Percentiles rank a stretch among this genome's conserved stretches.
Conservation (phyloP, 306 rosid species). For the Begonia peltatifolia region DNA sequence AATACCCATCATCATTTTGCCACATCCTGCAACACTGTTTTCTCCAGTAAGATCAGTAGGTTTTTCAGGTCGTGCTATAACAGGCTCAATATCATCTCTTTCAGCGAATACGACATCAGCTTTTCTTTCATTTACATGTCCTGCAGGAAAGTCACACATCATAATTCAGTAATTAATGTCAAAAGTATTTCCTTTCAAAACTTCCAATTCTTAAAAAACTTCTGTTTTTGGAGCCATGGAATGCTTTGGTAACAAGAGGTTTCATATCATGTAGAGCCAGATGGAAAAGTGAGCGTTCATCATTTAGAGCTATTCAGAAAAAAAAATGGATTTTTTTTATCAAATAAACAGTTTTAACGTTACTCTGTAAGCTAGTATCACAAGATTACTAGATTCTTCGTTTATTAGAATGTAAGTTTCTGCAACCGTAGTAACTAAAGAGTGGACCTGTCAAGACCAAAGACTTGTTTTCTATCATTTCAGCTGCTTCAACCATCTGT, state of each 20-base stretch:
- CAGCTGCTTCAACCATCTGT: slow-evolving; percentile 9
- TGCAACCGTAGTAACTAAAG: slow-evolving; percentile 2
- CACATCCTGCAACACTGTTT: no score
- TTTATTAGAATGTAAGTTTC: neutral
- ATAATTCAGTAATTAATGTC: neutral
- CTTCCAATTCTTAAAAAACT: neutral
- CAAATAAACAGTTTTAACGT: no score
- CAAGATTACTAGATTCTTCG: neutral
- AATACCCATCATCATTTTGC: slow-evolving; percentile 8
- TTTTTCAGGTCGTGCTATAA: slow-evolving; percentile 7
- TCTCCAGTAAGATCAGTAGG: no score
- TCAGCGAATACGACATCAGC: slow-evolving; percentile 11
- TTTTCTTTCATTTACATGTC: slow-evolving; percentile 15
- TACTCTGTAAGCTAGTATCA: neutral
- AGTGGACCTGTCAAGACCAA: slow-evolving; percentile 26
- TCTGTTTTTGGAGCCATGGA: neutral
- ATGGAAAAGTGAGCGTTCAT: no score
- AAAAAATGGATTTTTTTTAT: no score
- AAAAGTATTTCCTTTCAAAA: neutral
- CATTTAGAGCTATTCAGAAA: no score
- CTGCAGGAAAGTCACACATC: slow-evolving; percentile 13
- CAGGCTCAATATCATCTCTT: slow-evolving; percentile 21
- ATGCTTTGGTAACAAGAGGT: no score
- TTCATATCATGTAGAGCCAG: no score
- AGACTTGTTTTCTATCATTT: slow-evolving; percentile 15